Evolutionary conservation across 2,329 filamentous ascomycete species (phyloP).

Genomic region (Clonostachys sp.): DNA sequence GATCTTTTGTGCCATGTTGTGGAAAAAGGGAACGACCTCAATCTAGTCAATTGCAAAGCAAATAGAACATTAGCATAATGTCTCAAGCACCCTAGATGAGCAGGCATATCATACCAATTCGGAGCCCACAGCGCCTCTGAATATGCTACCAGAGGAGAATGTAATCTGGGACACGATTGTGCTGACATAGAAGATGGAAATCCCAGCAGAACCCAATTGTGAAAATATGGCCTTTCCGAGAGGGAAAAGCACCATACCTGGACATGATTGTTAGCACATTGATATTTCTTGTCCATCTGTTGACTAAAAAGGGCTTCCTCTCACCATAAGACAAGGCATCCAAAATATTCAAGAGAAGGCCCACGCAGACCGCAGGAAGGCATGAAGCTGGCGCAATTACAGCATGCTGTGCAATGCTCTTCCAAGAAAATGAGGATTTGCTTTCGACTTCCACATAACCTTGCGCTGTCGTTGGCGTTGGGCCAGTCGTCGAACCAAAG

Average conservation of each 20-base stretch:
- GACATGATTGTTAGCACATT: constrained; percentile 6
- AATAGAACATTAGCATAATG: neutral
- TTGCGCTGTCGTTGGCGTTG: too few relatives aligned
- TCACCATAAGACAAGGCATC: constrained; percentile 90
- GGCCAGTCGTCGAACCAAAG: too few relatives aligned
- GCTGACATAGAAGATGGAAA: constrained; percentile 98
- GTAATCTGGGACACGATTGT: constrained; percentile 91
- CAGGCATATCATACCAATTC: constrained; percentile 62
- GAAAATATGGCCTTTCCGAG: constrained; percentile 83
- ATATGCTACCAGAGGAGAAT: constrained; percentile 83
- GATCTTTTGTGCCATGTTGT: constrained; percentile 94
- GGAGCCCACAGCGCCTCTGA: constrained; percentile 86
- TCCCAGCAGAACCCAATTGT: constrained; percentile 83
- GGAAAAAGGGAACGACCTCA: constrained; percentile 97
- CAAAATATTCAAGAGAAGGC: constrained; percentile 84
- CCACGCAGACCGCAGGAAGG: constrained; percentile 82
- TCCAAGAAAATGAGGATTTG: too few relatives aligned
- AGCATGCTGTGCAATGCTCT: constrained; percentile 34
- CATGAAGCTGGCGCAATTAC: constrained; percentile 66
- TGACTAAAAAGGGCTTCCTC: constrained; percentile 6
- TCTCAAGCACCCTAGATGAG: neutral
- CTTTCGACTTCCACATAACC: too few relatives aligned
- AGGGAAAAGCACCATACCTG: constrained; percentile 90
- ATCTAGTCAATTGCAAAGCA: constrained; percentile 49
- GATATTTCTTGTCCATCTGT: neutral